A percentile compares a stretch with the other conserved stretches of the same genome.
These are phyloP conservation scores for Phanerodontia chrysosporium DNA, from an alignment of 768 basidiomycete genomes.

Conservation along the genomic window DNA sequence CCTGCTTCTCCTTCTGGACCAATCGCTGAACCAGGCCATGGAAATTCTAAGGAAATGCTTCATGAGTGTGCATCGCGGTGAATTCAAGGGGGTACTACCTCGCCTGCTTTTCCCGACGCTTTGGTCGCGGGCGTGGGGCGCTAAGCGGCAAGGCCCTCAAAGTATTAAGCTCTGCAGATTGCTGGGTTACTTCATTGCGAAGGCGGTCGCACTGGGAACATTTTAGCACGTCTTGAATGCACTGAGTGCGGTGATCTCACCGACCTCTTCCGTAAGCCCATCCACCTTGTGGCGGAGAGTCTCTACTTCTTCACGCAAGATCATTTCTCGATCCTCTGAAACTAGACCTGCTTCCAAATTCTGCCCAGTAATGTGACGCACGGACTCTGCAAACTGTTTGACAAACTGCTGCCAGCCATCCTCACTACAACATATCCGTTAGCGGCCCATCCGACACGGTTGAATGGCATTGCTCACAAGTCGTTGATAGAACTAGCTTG, in stretches of 20 bases:
- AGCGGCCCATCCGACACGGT: no score
- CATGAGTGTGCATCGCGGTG: no score
- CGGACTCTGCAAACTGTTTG: conserved; percentile 53
- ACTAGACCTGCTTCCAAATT: conserved; percentile 49
- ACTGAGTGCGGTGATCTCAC: conserved; percentile 9
- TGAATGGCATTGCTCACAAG: no score
- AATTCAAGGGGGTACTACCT: conserved; percentile 35
- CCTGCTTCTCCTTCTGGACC: conserved; percentile 82
- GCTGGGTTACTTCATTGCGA: conserved; percentile 52
- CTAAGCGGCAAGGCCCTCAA: conserved; percentile 45
- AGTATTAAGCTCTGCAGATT: conserved; percentile 65
- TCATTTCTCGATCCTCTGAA: conserved; percentile 32
- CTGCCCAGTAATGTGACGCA: conserved; percentile 65
- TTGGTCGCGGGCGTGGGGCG: conserved; percentile 34
- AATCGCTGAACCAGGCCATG: conserved; percentile 77
- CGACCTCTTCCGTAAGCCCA: conserved; percentile 62
- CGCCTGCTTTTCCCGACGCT: conserved; percentile 46
- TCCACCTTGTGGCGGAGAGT: conserved; percentile 56
- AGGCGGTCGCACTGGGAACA: conserved; percentile 51
- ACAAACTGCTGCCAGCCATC: conserved; percentile 62
- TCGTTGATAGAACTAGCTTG: conserved; percentile 55
- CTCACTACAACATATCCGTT: conserved; percentile 39
- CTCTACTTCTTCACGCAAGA: conserved; percentile 60
- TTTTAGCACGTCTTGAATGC: background rate
- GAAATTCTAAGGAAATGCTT: conserved; percentile 48